A percentile compares a stretch with the other conserved stretches of the same genome.
These are phyloP conservation scores for Arachnopeziza araneosa DNA, from an alignment of 2,329 filamentous ascomycete genomes.

Conservation along the genomic window DNA sequence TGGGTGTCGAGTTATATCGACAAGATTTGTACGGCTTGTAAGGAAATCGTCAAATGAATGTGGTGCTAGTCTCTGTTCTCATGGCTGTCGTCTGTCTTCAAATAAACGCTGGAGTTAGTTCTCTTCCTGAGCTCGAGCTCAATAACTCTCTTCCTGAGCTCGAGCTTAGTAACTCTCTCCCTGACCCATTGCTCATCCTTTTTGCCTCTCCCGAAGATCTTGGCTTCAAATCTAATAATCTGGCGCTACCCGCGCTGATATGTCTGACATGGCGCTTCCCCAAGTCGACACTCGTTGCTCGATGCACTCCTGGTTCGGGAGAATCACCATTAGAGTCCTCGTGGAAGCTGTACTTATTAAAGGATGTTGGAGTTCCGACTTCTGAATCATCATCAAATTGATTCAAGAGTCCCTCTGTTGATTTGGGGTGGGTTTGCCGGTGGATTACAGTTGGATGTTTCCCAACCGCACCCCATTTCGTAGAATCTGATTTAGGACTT, in stretches of 20 bases:
- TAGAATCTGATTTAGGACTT: conserved; percentile 23
- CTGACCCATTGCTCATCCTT: conserved; percentile 6
- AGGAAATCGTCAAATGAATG: conserved; percentile 29
- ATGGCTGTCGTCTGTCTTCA: conserved; percentile 4
- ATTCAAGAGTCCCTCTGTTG: conserved; percentile 48
- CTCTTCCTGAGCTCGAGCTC: background rate
- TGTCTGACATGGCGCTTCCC: conserved; percentile 57
- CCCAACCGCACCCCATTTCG: conserved; percentile 31
- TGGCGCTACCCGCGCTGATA: conserved; percentile 73
- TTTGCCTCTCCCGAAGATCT: conserved; percentile 45
- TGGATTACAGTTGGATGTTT: conserved; percentile 61
- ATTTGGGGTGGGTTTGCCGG: conserved; percentile 49
- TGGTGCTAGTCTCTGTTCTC: conserved; percentile 26
- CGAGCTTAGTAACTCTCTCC: conserved; percentile 1
- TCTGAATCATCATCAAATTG: conserved; percentile 22
- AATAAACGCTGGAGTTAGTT: background rate
- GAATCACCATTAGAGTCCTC: background rate
- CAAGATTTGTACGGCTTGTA: conserved; percentile 7
- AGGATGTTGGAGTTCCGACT: conserved; percentile 19
- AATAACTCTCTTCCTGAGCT: background rate
- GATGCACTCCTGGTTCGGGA: conserved; percentile 38
- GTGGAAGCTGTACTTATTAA: background rate
- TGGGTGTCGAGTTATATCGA: conserved; percentile 22
- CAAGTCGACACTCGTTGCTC: conserved; percentile 63
- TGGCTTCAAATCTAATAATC: conserved; percentile 61